phyloP scores from a whole-genome alignment of 257 asterid species.

The Rehmannia glutinosa region DNA sequence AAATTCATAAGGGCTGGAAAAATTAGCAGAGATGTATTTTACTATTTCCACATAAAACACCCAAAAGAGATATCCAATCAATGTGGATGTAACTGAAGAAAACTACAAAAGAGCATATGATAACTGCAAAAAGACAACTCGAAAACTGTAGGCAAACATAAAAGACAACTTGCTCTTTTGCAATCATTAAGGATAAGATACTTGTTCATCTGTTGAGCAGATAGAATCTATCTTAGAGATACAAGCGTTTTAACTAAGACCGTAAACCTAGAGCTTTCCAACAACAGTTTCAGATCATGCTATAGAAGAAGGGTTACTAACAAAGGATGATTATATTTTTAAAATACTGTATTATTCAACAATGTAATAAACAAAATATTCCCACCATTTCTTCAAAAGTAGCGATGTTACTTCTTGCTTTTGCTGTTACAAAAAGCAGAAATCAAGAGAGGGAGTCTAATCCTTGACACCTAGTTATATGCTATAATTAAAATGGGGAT shows the following conservation, averaged over 20 bases:
- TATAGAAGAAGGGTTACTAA: slow-evolving; percentile 1
- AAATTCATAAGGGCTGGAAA: neutral
- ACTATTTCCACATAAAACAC: too few relatives aligned
- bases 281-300: too few relatives aligned
- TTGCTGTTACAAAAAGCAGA: neutral
- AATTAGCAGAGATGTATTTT: neutral
- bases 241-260: neutral
- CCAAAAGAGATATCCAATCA: neutral
- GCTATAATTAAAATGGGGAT: neutral
- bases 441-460: neutral
- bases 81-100: neutral
- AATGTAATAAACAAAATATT: neutral
- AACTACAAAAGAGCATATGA: too few relatives aligned
- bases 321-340: neutral
- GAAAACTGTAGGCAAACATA: too few relatives aligned
- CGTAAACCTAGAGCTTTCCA: neutral
- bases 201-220: neutral
- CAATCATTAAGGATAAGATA: neutral
- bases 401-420: neutral
- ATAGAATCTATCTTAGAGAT: neutral
- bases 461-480: neutral
- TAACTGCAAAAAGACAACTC: too few relatives aligned
- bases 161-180: too few relatives aligned
- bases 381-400: slow-evolving; percentile 3
- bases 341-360: too few relatives aligned